A percentile compares a stretch with the other conserved stretches of the same genome.
Conservation (phyloP, 305 asterid species). For the Fraxinus greggii region DNA sequence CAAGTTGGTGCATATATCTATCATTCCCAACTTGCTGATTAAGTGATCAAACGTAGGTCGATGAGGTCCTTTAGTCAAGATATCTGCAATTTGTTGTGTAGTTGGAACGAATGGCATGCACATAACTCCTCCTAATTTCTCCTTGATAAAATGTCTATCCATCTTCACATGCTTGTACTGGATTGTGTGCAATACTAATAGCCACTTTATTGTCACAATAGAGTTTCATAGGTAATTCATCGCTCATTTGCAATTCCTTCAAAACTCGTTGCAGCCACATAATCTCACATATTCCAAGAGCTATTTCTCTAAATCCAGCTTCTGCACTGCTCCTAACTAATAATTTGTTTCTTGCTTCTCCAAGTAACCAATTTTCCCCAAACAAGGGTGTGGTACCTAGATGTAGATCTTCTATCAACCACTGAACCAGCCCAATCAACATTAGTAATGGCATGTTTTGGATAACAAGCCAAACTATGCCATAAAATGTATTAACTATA, state of each 20-base stretch:
- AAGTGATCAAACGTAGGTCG: not conserved
- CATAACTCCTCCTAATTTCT: not conserved
- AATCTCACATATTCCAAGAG: not conserved
- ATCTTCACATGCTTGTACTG: not conserved
- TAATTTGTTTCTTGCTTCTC: not conserved
- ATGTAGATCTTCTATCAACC: not conserved
- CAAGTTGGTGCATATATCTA: not conserved
- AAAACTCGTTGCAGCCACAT: not conserved
- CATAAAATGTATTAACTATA: not conserved
- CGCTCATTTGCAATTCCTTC: not conserved
- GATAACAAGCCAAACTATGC: not conserved
- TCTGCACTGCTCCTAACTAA: not conserved
- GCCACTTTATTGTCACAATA: not conserved
- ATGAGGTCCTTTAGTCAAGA: not conserved
- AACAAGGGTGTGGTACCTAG: not conserved
- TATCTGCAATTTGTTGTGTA: not conserved
- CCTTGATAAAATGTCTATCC: not conserved
- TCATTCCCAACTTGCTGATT: not conserved
- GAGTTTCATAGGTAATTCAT: not conserved
- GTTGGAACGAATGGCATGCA: not conserved
- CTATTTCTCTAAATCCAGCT: not conserved
- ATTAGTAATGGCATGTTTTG: not conserved
- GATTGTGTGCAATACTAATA: not conserved
- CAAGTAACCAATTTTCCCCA: not conserved
- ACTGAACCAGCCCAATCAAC: not conserved